Base-by-base conservation (phyloP, 2,329 filamentous ascomycete genomes). In the Fusarium floridanum region DNA sequence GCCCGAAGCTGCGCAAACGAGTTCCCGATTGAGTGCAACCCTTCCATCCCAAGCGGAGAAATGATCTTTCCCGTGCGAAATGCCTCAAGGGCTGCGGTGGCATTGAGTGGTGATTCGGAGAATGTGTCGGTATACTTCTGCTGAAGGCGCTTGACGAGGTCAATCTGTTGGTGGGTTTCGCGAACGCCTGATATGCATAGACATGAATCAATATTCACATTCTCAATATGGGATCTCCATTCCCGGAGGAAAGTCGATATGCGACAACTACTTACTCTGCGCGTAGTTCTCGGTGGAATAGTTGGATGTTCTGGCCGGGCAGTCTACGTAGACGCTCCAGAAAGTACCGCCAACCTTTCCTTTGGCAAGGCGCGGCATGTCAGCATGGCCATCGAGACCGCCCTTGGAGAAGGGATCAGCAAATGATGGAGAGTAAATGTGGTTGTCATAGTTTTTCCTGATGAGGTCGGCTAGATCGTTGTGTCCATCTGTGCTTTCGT, bases 1-100 rank as follows among this genome's bases (percentile, higher is more conserved):
- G 82, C 81, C 8, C 83, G 79, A 24, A 85, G 79, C 17, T 77
- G 78, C 1, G 80, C 80, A 29, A 83, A 80, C 56, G 77, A 79
- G 9, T 79, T 78, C 1, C 82, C 83, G 2, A 82, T 74, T 71
- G 83, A 81, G 64, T 84, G 83, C 6, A 75, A 67, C 17, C 82
- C 83, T 72, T 85, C 83, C 14, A 83, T 80, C 1, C 83, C 83
- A 53, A 84, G 79, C 74, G 83, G 83, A 57, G 80, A 82, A 1
- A 82, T 78, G 8, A 84, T 82, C 10, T 74, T 78, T 2, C 82
- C 82, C 1, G 66, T 45, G 22, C 76, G 73, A 66, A 84, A 84
- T 0, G 82, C 80, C 5, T 69, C 67, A 4, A 67, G 76, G 12
- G 78, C 77, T 34, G 32, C 32, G 32, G 32, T 12, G 32, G 32